phyloP scores from a whole-genome alignment of 768 basidiomycete genomes.

The Tephrocybe sp. region DNA sequence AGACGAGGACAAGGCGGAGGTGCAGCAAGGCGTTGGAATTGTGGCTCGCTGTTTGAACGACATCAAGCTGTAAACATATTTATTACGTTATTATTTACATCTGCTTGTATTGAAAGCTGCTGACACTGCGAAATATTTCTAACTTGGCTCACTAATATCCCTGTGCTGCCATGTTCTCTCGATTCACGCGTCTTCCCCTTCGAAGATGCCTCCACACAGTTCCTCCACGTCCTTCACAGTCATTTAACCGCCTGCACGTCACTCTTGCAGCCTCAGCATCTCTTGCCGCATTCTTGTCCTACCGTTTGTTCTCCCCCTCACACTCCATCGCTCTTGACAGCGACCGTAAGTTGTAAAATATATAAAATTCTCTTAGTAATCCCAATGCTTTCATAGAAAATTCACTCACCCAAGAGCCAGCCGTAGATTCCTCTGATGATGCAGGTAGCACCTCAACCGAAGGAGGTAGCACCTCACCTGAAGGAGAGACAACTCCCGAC shows the following conservation, averaged over 20 bases:
- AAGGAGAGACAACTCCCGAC: conserved; percentile 11
- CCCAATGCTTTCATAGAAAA: no score
- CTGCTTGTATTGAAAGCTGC: conserved; percentile 6
- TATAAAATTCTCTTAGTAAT: no score
- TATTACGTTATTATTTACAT: conserved; percentile 4
- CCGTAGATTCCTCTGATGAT: background rate
- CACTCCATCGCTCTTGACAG: conserved; percentile 51
- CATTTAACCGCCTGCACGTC: conserved; percentile 28
- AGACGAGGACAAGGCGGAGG: conserved; percentile 47
- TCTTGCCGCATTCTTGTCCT: conserved; percentile 47
- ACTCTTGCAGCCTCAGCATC: conserved; percentile 44
- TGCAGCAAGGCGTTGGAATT: conserved; percentile 65
- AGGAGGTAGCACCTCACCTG: background rate
- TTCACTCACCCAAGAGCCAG: conserved; percentile 7
- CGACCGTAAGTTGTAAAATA: conserved; percentile 25
- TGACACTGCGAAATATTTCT: conserved; percentile 16
- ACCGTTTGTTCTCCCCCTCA: conserved; percentile 41
- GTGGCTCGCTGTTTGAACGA: conserved; percentile 71
- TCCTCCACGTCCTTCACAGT: conserved; percentile 20
- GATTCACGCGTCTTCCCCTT: conserved; percentile 52
- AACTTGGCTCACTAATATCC: background rate
- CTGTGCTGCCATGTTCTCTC: conserved; percentile 48
- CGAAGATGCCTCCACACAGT: conserved; percentile 54
- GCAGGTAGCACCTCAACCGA: background rate
- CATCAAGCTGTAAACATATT: conserved; percentile 45